These are phyloP conservation scores for Aspergillus incahuasiensis DNA, from an alignment of 495 filamentous ascomycete species.

Conservation along the genomic window DNA sequence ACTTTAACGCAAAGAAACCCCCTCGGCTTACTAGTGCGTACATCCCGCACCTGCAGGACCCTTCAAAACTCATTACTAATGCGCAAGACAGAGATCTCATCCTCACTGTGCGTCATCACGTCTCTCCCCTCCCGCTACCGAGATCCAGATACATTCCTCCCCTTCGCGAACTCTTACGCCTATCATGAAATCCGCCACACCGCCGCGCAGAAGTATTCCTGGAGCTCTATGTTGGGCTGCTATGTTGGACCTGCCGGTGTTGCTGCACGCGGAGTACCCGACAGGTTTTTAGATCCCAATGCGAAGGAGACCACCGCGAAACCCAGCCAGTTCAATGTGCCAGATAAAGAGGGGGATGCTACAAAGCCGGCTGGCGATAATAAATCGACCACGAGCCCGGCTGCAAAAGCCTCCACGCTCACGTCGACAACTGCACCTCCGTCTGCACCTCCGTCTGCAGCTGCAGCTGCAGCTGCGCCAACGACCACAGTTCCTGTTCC, in stretches of 20 bases:
- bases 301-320: slow-evolving; percentile 15
- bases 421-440: slow-evolving; percentile 8
- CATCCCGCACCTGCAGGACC: neutral
- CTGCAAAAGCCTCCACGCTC: neutral
- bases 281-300: slow-evolving; percentile 50
- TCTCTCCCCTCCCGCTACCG: slow-evolving; percentile 70
- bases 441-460: neutral
- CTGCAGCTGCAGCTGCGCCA: slow-evolving; percentile 6
- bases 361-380: slow-evolving; percentile 12
- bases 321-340: slow-evolving; percentile 1
- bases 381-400: neutral
- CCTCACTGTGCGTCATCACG: slow-evolving; percentile 71
- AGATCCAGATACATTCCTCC: slow-evolving; percentile 71
- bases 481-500: neutral
- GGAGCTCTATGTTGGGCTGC: slow-evolving; percentile 69
- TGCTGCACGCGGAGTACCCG: slow-evolving; percentile 65
- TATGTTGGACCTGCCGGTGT: slow-evolving; percentile 62
- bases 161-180: slow-evolving; percentile 69
- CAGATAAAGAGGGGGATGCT: slow-evolving; percentile 7
- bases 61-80: slow-evolving; percentile 9
- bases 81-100: slow-evolving; percentile 36
- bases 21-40: slow-evolving; percentile 46
- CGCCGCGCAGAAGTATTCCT: slow-evolving; percentile 57
- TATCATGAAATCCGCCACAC: slow-evolving; percentile 65
- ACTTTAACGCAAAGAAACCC: slow-evolving; percentile 50